Evolutionary conservation across 2,329 filamentous ascomycete genomes (phyloP), one percentile per base, ranked within the genome.

Genomic region (Diatrype stigma): DNA sequence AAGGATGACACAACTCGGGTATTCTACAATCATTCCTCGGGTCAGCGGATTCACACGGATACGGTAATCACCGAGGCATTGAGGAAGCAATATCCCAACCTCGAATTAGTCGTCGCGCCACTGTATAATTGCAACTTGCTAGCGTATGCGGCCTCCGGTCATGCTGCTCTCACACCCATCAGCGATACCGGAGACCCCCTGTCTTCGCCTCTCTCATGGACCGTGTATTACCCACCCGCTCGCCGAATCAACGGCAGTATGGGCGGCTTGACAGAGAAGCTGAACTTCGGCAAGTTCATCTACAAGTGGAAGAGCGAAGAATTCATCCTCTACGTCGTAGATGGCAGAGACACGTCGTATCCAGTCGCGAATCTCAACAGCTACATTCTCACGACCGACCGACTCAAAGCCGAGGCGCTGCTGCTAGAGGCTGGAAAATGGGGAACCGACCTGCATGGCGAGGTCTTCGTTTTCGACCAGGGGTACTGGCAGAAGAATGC

Each of bases 401-500:
- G 60, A 28, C 45, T 50, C 42, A 60, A 63, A 30, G 67, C 68
- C 2, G 76, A 86, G 52, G 70, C 73, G 3, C 69, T 88, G 38
- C 66, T 87, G 28, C 68, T 78, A 7, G 76, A 77, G 3, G 81
- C 76, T 0, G 78, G 80, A 0, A 63, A 67, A 19, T 87, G 81
- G 79, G 70, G 68, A 21, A 70, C 67, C 50, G 74, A 82, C 55
- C 67, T 87, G 19, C 83, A 85, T 60, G 70, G 81, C 23, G 82
- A 87, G 67, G 77, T 88, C 28, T 83, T 82, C 73, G 81, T 89
- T 0, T 89, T 81, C 59, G 84, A 89, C 56, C 63, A 74, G 14
- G 82, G 83, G 3, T 72, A 53, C 37, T 89, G 86, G 85, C 70
- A 77, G 61, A 87, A 87, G 70, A 81, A 73, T 60, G 69, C 68